Evolutionary conservation across 331 rosid species (phyloP).

Genomic region (Acacia concinna): DNA sequence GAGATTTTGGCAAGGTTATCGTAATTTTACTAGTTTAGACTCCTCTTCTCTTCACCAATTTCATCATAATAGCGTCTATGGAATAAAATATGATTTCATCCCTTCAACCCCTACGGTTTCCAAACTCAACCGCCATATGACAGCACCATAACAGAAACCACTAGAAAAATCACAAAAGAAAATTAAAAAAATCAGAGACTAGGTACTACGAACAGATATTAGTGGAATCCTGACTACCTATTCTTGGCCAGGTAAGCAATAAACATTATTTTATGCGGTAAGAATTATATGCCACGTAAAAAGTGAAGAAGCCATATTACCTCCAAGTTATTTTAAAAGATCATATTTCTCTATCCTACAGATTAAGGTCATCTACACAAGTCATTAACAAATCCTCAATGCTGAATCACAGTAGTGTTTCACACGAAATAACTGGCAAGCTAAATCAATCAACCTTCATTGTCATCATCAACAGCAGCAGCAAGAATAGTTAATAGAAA

Average conservation of each 20-base stretch:
- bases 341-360: neutral
- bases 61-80: neutral
- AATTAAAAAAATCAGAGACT: no score
- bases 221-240: no score
- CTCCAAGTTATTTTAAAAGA: no score
- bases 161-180: no score
- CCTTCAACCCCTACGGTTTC: neutral
- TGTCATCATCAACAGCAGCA: neutral
- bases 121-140: neutral
- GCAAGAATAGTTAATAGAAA: neutral
- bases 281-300: no score
- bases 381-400: neutral
- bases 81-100: neutral
- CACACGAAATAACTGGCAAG: neutral
- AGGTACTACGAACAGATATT: no score
- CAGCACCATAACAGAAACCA: no score
- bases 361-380: neutral
- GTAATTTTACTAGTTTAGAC: neutral
- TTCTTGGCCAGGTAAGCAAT: no score
- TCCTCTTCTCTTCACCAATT: neutral
- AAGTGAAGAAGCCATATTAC: no score
- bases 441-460: neutral
- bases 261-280: no score
- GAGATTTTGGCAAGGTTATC: neutral
- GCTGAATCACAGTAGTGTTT: neutral